Evolutionary conservation across 768 basidiomycete genomes (phyloP).

Genomic region (Strobilomyces confusus): DNA sequence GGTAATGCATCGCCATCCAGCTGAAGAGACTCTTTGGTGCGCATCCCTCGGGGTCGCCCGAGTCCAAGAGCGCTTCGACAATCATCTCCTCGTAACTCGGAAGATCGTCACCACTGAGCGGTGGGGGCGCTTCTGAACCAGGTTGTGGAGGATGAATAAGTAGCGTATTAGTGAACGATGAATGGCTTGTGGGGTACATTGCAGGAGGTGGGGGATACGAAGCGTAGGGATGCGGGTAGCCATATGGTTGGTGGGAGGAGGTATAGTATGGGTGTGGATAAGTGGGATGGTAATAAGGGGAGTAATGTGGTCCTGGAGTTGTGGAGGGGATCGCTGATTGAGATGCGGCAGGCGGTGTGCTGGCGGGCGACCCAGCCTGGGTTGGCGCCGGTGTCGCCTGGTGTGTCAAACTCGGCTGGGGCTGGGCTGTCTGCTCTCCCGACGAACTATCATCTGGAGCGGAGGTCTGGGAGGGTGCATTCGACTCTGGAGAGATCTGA

Average conservation of each 20-base stretch:
- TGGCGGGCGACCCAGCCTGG: slow-evolving; percentile 20
- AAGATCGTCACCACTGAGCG: slow-evolving; percentile 45
- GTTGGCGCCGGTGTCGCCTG: slow-evolving; percentile 22
- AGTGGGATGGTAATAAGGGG: slow-evolving; percentile 53
- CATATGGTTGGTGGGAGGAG: slow-evolving; percentile 33
- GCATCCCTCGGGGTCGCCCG: slow-evolving; percentile 67
- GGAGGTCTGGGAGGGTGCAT: slow-evolving; percentile 11
- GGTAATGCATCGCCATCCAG: slow-evolving; percentile 82
- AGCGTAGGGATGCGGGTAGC: slow-evolving; percentile 39
- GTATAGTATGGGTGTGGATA: slow-evolving; percentile 70
- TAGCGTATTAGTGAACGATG: slow-evolving; percentile 35
- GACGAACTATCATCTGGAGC: slow-evolving; percentile 13
- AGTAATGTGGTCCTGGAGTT: slow-evolving; percentile 36
- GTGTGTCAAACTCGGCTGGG: slow-evolving; percentile 18
- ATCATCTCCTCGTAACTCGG: slow-evolving; percentile 94
- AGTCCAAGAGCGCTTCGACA: slow-evolving; percentile 68
- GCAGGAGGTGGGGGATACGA: slow-evolving; percentile 31
- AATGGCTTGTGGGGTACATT: slow-evolving; percentile 26
- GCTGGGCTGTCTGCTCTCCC: slow-evolving; percentile 10
- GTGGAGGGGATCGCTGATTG: slow-evolving; percentile 20
- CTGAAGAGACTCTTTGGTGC: slow-evolving; percentile 80
- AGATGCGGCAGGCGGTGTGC: slow-evolving; percentile 16
- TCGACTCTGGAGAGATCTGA: slow-evolving; percentile 11
- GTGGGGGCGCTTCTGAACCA: slow-evolving; percentile 26
- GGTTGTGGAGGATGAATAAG: slow-evolving; percentile 33